phyloP scores from a whole-genome alignment of 2,329 filamentous ascomycete genomes.

The Fusarium nelsonii region DNA sequence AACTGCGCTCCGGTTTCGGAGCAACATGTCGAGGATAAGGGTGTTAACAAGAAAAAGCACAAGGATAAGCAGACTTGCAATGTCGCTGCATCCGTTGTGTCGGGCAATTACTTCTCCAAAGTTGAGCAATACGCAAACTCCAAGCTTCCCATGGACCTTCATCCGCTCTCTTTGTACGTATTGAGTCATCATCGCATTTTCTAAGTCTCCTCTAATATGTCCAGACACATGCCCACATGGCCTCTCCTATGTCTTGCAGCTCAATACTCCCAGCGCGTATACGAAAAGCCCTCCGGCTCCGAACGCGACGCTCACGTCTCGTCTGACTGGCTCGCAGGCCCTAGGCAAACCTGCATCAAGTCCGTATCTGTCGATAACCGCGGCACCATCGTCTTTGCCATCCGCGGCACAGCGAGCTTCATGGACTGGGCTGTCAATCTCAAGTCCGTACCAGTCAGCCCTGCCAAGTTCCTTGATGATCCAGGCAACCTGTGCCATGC shows the following conservation, averaged over 20 bases:
- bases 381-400: slow-evolving; percentile 84
- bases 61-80: slow-evolving; percentile 35
- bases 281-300: slow-evolving; percentile 70
- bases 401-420: slow-evolving; percentile 83
- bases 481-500: slow-evolving; percentile 81
- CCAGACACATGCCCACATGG: slow-evolving; percentile 78
- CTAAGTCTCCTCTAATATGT: neutral
- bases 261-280: slow-evolving; percentile 80
- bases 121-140: slow-evolving; percentile 85
- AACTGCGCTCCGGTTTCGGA: slow-evolving; percentile 47
- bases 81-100: slow-evolving; percentile 48
- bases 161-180: slow-evolving; percentile 74
- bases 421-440: slow-evolving; percentile 91
- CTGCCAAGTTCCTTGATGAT: slow-evolving; percentile 81
- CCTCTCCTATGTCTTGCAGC: slow-evolving; percentile 83
- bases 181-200: slow-evolving; percentile 2
- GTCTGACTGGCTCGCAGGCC: slow-evolving; percentile 78
- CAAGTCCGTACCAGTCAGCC: slow-evolving; percentile 74
- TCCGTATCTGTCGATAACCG: slow-evolving; percentile 82
- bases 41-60: slow-evolving; percentile 28
- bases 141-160: slow-evolving; percentile 74
- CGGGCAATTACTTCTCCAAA: slow-evolving; percentile 76
- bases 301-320: slow-evolving; percentile 78
- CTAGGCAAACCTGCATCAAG: slow-evolving; percentile 88
- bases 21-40: slow-evolving; percentile 16